Base-by-base conservation (phyloP, 2,329 filamentous ascomycete genomes). In the Teratosphaeriaceae sp. region DNA sequence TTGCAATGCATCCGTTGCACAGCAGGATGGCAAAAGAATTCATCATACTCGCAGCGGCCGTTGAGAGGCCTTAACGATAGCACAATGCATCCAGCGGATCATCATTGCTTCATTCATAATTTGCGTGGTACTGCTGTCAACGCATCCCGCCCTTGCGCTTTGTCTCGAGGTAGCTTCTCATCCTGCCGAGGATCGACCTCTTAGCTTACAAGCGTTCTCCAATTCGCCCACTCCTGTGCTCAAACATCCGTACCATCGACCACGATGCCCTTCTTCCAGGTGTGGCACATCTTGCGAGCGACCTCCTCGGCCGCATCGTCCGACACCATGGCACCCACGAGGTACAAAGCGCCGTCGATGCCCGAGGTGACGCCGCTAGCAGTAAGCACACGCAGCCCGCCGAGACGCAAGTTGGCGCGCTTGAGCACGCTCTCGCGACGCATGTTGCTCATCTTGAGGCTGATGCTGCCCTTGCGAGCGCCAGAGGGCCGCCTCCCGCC, bases 171-270 rank as follows among this genome's bases (percentile, higher is more conserved):
- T 52, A 50, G 50, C 50, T 30, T 52, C 50, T 52, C 50, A 38
- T 27, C 35, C 31, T 45, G 23, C n/a, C 23, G 15, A 26, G 24
- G 9, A 26, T 22, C 30, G 30, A 35, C 16, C 33, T 11, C 33
- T 35, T 19, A 35, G n/a, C 33, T 35, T 35, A 35, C 33, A 35
- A 20, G 29, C 30, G 35, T 16, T 27, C 35, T 21, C 27, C 16
- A 29, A 16, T 31, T 26, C 22, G 11, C 43, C 38, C 40, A 36
- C 30, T 19, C 36, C 27, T n/a, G 13, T 19, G 41, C 44, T 53
- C 79, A 90, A 65, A 92, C 85, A 69, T 92, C 86, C 64, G 89
- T 80, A 51, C 85, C 85, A 64, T 90, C 85, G 55, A 90, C 83
- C 55, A 88, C 85, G 63, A 85, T 73, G 55, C 86, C 86, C 80